A percentile compares a stretch with the other conserved stretches of the same genome.
phyloP scores from a whole-genome alignment of 2,329 filamentous ascomycete genomes.

The Akanthomyces dipterigenus region DNA sequence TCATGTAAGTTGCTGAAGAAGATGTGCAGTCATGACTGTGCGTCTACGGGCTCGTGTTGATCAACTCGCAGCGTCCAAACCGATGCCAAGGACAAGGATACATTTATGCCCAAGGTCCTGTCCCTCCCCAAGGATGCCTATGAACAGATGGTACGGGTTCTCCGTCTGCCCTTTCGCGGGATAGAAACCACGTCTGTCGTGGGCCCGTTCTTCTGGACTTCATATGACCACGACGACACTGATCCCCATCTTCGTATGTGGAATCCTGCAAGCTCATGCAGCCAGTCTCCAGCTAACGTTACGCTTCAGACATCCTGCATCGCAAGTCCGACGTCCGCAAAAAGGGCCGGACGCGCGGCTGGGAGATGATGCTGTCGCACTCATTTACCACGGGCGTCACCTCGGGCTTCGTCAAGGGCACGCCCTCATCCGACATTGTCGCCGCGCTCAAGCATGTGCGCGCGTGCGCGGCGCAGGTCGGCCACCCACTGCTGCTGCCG shows the following conservation, averaged over 20 bases:
- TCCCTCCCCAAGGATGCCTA: constrained; percentile 46
- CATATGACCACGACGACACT: constrained; percentile 48
- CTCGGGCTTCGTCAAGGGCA: constrained; percentile 56
- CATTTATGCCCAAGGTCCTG: constrained; percentile 49
- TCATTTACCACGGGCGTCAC: constrained; percentile 48
- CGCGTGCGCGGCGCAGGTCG: constrained; percentile 41
- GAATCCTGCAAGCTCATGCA: not conserved
- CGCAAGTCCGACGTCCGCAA: constrained; percentile 62
- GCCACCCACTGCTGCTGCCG: constrained; percentile 53
- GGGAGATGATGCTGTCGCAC: constrained; percentile 58
- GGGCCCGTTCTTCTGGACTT: constrained; percentile 57
- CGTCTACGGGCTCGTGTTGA: not conserved
- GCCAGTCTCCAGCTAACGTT: not conserved
- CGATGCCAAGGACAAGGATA: constrained; percentile 49
- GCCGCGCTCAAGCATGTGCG: constrained; percentile 43
- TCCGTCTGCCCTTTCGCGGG: constrained; percentile 48
- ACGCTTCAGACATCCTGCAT: constrained; percentile 49
- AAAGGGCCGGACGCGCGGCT: constrained; percentile 56
- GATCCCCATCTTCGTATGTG: constrained; percentile 50
- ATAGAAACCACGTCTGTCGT: constrained; percentile 54
- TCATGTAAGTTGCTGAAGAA: constrained; percentile 41
- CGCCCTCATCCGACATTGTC: constrained; percentile 47
- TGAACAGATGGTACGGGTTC: constrained; percentile 46
- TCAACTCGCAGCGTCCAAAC: constrained; percentile 42
- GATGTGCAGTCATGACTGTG: not conserved